Evolutionary conservation across 768 basidiomycete genomes (phyloP).

Genomic region (Termitomyces sp.): DNA sequence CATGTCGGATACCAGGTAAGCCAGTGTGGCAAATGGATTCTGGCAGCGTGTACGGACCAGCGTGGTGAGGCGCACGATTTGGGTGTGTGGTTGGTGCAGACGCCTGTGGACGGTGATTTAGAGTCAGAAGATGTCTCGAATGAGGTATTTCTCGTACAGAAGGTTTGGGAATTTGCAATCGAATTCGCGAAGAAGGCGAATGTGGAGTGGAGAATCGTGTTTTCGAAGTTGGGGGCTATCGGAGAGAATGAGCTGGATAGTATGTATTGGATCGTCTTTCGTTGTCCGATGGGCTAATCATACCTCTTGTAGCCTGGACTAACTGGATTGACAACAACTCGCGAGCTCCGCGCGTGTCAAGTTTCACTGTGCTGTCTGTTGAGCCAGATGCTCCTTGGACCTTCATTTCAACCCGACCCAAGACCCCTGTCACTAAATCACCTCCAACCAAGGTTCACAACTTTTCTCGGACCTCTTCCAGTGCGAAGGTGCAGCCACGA

Average conservation of each 20-base stretch:
- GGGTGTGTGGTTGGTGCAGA: constrained; percentile 59
- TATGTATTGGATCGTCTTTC: constrained; percentile 51
- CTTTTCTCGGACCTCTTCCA: constrained; percentile 17
- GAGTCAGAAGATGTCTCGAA: constrained; percentile 24
- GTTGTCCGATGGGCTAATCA: constrained; percentile 4
- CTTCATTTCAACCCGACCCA: constrained; percentile 32
- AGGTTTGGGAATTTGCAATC: constrained; percentile 68
- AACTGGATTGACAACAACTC: constrained; percentile 39
- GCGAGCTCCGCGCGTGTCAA: constrained; percentile 43
- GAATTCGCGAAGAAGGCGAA: constrained; percentile 59
- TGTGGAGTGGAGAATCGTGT: constrained; percentile 76
- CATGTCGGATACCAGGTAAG: constrained; percentile 75
- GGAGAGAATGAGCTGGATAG: constrained; percentile 57
- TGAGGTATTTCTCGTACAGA: constrained; percentile 40
- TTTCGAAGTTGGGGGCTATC: constrained; percentile 66
- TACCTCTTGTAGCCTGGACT: constrained; percentile 55
- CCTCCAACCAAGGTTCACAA: constrained; percentile 20
- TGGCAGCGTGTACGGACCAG: constrained; percentile 72
- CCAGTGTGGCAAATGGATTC: constrained; percentile 68
- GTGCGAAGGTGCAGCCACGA: constrained; percentile 15
- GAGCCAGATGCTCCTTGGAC: constrained; percentile 58
- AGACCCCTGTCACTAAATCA: constrained; percentile 8
- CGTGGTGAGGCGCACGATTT: constrained; percentile 71
- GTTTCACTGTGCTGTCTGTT: constrained; percentile 56
- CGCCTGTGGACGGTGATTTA: constrained; percentile 9